Base-by-base conservation (phyloP, 2,329 filamentous ascomycete species). In the Fusarium nematophilum region DNA sequence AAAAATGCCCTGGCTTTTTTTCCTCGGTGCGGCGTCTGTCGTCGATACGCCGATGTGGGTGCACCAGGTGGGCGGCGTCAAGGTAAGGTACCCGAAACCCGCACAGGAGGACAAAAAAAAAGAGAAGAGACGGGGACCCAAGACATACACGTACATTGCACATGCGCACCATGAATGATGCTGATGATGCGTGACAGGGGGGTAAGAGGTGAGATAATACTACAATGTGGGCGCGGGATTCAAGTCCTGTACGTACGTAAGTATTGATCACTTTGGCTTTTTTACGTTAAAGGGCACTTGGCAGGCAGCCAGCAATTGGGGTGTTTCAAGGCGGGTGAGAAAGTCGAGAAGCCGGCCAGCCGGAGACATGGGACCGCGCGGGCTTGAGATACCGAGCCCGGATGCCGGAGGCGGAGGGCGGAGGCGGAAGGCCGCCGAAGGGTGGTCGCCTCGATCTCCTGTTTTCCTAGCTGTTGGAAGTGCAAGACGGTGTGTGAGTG, bases 81-180 rank as follows among this genome's bases (percentile, higher is more conserved):
- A 62, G 56, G 60, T 54, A 66, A 68, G 65, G 57, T 65, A 61
- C 60, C 65, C 60, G 60, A 64, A 62, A 56, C 46, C 50, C 50
- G 29, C 33, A 44, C 18, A 44, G 31, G 57, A 45, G 38, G 15
- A 36, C 34, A 38, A 29, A 46, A 42, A 18, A 59, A 46, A 27
- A 21, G 17, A 42, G 18, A 13, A 17, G 9, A 30, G 14, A 13
- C 9, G 15, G 9, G 15, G 36, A 25, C 11, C 17, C 43, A 39
- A 30, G 26, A 48, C 40, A 29, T 23, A 47, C 43, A 38, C 10
- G 17, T 31, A 17, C 26, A 29, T 43, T 43, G 37, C 33, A 17
- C 18, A 38, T 13, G 36, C 17, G 33, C 33, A 36, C 33, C 33
- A 21, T 13, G n/a, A n/a, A n/a, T n/a, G n/a, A n/a, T n/a, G n/a